Evolutionary conservation across 2,329 filamentous ascomycete species (phyloP).

Genomic region (Exophiala xenobiotica): DNA sequence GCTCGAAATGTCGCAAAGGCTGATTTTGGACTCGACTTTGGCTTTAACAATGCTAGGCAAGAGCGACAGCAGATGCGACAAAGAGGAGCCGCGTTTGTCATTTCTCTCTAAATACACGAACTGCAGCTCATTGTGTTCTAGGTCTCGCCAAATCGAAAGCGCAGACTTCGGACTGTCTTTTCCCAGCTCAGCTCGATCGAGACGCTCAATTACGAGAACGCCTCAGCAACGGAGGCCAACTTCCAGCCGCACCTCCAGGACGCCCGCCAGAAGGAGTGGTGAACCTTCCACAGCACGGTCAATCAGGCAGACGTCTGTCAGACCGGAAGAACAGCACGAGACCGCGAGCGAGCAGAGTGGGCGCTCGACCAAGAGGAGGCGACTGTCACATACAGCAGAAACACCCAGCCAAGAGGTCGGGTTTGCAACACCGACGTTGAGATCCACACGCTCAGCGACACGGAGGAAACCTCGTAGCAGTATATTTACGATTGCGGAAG

Average conservation of each 20-base stretch:
- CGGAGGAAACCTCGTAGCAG: conserved; percentile 2
- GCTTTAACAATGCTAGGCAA: conserved; percentile 11
- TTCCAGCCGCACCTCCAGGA: conserved; percentile 9
- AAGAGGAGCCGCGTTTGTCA: conserved; percentile 11
- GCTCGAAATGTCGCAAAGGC: conserved; percentile 16
- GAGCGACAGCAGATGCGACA: conserved; percentile 21
- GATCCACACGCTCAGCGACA: conserved; percentile 6
- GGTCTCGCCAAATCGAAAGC: conserved; percentile 48
- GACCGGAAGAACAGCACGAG: neutral
- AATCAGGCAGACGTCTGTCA: conserved; percentile 1
- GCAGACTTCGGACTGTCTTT: conserved; percentile 54
- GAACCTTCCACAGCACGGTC: conserved; percentile 7
- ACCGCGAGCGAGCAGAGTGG: neutral
- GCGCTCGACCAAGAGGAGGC: conserved; percentile 22
- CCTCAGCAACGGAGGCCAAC: conserved; percentile 21
- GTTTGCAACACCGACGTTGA: neutral
- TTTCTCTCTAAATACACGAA: conserved; percentile 28
- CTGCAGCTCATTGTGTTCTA: conserved; percentile 31
- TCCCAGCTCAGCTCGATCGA: conserved; percentile 32
- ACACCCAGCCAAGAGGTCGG: conserved; percentile 1
- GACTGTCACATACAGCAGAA: conserved; percentile 8
- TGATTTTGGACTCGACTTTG: conserved; percentile 28
- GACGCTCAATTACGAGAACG: conserved; percentile 33
- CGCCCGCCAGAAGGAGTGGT: conserved; percentile 9
- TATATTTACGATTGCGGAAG: conserved; percentile 20